Conservation (phyloP, 2,329 filamentous ascomycete genomes). For the Penicillium olsonii region DNA sequence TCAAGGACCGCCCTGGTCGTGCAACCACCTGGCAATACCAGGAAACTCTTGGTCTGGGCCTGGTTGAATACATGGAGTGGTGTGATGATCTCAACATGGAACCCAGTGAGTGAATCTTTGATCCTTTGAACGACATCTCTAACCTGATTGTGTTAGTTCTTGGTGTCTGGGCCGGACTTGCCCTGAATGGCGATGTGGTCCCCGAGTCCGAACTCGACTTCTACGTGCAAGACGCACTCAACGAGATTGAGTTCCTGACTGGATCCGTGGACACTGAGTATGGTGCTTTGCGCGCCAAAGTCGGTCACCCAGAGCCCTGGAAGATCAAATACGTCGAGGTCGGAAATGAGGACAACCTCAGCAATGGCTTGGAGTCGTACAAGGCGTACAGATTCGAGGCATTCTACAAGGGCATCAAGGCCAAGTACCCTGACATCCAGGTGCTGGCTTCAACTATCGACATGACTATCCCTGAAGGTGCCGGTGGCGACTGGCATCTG, state of each 20-base stretch:
- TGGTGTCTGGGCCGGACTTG: conserved; percentile 48
- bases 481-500: conserved; percentile 47
- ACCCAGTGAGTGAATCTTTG: conserved; percentile 25
- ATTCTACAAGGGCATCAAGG: conserved; percentile 62
- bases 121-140: neutral
- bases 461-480: conserved; percentile 25
- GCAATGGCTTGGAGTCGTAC: conserved; percentile 52
- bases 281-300: conserved; percentile 55
- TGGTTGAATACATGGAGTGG: conserved; percentile 53
- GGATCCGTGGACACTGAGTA: conserved; percentile 31
- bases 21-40: conserved; percentile 47
- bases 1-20: conserved; percentile 49
- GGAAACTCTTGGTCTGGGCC: conserved; percentile 47
- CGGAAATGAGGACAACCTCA: conserved; percentile 68
- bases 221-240: conserved; percentile 37
- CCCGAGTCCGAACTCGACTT: conserved; percentile 38
- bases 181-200: conserved; percentile 41
- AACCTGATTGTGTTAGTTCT: conserved; percentile 28
- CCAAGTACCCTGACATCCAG: conserved; percentile 57
- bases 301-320: conserved; percentile 65
- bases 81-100: conserved; percentile 49
- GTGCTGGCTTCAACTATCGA: conserved; percentile 42
- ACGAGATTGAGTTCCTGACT: conserved; percentile 35
- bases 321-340: conserved; percentile 63
- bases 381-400: conserved; percentile 59